Conservation (phyloP, 805 yeast species). For the Suhomyces xylopsoci region DNA sequence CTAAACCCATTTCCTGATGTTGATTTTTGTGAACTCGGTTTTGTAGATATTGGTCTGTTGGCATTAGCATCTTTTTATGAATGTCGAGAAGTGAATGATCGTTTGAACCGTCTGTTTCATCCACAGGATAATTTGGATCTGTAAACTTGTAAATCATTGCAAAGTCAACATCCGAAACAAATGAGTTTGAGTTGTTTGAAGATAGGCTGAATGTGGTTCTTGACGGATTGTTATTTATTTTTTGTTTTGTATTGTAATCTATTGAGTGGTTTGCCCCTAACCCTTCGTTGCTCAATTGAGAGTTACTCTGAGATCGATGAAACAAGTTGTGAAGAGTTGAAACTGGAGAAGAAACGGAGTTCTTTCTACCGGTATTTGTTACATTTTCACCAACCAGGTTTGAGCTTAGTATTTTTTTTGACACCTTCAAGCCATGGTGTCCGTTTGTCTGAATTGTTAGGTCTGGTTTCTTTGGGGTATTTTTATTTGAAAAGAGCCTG, state of each 20-base stretch:
- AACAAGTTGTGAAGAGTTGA: slow-evolving; percentile 33
- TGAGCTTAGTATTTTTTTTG: slow-evolving; percentile 23
- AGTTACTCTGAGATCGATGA: slow-evolving; percentile 22
- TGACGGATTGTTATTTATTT: slow-evolving; percentile 8
- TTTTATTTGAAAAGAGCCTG: slow-evolving; percentile 9
- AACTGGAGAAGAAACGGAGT: slow-evolving; percentile 29
- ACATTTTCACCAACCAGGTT: slow-evolving; percentile 14
- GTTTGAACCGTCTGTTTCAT: slow-evolving; percentile 17
- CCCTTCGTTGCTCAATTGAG: slow-evolving; percentile 11
- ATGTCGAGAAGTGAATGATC: slow-evolving; percentile 25
- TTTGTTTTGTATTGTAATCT: slow-evolving; percentile 13
- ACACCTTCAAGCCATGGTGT: slow-evolving; percentile 20
- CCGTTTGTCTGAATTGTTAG: slow-evolving; percentile 29
- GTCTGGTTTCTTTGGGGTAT: slow-evolving; percentile 20
- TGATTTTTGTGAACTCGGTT: slow-evolving; percentile 16
- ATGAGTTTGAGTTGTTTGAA: slow-evolving; percentile 34
- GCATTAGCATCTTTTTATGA: slow-evolving; percentile 29
- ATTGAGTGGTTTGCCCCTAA: slow-evolving; percentile 6
- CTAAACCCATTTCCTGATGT: slow-evolving; percentile 18
- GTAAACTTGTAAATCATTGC: slow-evolving; percentile 35
- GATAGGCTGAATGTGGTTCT: slow-evolving; percentile 27
- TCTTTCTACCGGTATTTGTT: slow-evolving; percentile 13
- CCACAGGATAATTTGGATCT: slow-evolving; percentile 27
- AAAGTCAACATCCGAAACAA: slow-evolving; percentile 25
- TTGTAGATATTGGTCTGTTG: slow-evolving; percentile 34